Evolutionary conservation across 1,284 basidiomycete genomes (phyloP), one percentile per base, ranked within the genome.

Genomic region (Spongiforma sp.): DNA sequence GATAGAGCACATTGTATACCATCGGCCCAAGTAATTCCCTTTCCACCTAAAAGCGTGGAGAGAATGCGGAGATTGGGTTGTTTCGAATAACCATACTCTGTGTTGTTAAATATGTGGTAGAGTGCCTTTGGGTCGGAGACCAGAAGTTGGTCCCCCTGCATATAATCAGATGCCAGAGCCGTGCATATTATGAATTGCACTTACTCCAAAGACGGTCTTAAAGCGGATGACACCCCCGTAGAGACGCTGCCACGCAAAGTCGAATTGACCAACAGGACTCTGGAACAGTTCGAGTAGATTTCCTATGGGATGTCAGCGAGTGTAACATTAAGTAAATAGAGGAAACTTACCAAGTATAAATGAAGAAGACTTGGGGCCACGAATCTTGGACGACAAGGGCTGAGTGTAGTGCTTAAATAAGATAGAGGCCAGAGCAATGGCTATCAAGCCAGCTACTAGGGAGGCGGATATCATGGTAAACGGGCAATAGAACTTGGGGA

Each of bases 91-190:
- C 68, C 70, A 67, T 83, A 81, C 0, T 77, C 78, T 0, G 79
- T 79, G 1, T 77, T 79, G 36, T 77, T 75, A 58, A 79, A 76
- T 36, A 83, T 80, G 65, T 79, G 75, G 61, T 82, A 80, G 14
- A 82, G 67, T 7, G 80, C 80, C 65, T 82, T 81, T 17, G 82
- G 78, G 62, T 84, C 82, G 0, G 71, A 46, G 26, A 79, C 60
- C 37, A 76, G 58, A 41, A 78, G 72, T 10, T 67, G 62, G 57
- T 79, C 64, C 21, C 59, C 64, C 77, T 77, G 39, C 10, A 39
- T 15, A 10, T 17, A 21, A 33, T 63, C 21, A 65, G 64, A 57
- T 5, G 39, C 43, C 32, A 30, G 6, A 52, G 34, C 55, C 50
- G 1, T n/a, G n/a, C 11, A 5, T 54, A 19, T 9, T 59, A 24